Evolutionary conservation across 1,284 basidiomycete species (phyloP).

Genomic region (Flammula alnicola): DNA sequence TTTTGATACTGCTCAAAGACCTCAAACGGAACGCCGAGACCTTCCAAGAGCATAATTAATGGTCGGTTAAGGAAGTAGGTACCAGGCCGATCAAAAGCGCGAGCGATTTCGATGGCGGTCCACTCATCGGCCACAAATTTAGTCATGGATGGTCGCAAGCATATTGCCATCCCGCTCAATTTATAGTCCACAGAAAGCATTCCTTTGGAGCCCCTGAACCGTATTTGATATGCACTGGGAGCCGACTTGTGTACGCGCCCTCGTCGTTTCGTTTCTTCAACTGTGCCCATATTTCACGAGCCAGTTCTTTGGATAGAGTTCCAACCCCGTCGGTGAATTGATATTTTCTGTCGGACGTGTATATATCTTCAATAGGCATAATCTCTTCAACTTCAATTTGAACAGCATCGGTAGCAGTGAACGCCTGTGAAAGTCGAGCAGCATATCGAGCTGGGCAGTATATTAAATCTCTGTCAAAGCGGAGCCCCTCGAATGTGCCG

Average conservation of each 20-base stretch:
- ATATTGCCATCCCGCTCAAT: conserved; percentile 49
- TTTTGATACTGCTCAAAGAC: conserved; percentile 63
- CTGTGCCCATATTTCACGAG: conserved; percentile 54
- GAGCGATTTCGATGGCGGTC: conserved; percentile 63
- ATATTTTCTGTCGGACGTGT: conserved; percentile 36
- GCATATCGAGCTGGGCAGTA: conserved; percentile 71
- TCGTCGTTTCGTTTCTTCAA: conserved; percentile 42
- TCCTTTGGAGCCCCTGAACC: conserved; percentile 65
- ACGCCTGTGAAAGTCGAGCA: conserved; percentile 72
- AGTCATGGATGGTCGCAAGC: conserved; percentile 62
- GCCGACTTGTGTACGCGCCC: conserved; percentile 38
- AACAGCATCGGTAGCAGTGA: conserved; percentile 71
- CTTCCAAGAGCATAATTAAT: conserved; percentile 71
- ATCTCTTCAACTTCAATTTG: conserved; percentile 59
- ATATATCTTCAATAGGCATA: conserved; percentile 49
- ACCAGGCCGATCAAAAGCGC: conserved; percentile 63
- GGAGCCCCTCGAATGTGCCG: conserved; percentile 54
- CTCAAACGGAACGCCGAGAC: conserved; percentile 53
- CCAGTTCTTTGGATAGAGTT: conserved; percentile 63
- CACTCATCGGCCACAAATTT: conserved; percentile 61
- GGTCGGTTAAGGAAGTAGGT: conserved; percentile 69
- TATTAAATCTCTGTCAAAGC: conserved; percentile 50
- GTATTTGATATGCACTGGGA: conserved; percentile 61
- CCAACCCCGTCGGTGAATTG: conserved; percentile 75
- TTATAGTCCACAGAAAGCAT: conserved; percentile 62